Evolutionary conservation across 495 filamentous ascomycete genomes (phyloP).

Genomic region (Aspergillus mulundensis): DNA sequence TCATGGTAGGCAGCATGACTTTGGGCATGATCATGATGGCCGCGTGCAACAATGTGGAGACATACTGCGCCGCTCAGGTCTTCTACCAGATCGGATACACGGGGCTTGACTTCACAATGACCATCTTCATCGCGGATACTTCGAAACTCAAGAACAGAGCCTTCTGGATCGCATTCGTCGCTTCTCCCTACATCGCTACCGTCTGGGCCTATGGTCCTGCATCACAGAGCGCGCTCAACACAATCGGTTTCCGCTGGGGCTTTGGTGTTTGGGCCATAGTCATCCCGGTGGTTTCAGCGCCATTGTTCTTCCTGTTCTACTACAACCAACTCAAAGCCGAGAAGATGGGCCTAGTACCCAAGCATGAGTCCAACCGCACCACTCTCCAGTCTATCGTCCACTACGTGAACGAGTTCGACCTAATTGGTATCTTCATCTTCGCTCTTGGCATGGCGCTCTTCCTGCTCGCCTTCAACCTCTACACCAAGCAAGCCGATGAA

Average conservation of each 20-base stretch:
- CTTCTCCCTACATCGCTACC: slow-evolving; percentile 57
- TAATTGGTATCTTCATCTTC: slow-evolving; percentile 53
- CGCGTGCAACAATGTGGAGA: slow-evolving; percentile 38
- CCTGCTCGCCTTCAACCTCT: slow-evolving; percentile 40
- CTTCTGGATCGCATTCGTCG: slow-evolving; percentile 50
- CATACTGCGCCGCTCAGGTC: slow-evolving; percentile 47
- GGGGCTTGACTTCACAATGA: slow-evolving; percentile 48
- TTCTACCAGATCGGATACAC: slow-evolving; percentile 48
- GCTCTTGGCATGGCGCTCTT: slow-evolving; percentile 54
- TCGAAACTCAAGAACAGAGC: slow-evolving; percentile 55
- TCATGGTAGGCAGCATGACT: slow-evolving; percentile 33
- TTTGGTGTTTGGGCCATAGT: slow-evolving; percentile 59
- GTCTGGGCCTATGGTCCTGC: slow-evolving; percentile 16
- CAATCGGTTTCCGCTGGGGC: slow-evolving; percentile 51
- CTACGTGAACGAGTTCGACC: slow-evolving; percentile 27
- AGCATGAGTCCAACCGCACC: slow-evolving; percentile 24
- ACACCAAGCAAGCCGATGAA: slow-evolving; percentile 29
- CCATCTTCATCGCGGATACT: slow-evolving; percentile 58
- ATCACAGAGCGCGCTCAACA: slow-evolving; percentile 3
- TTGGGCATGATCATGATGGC: slow-evolving; percentile 50
- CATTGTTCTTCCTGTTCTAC: slow-evolving; percentile 29
- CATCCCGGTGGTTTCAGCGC: slow-evolving; percentile 47
- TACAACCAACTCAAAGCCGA: slow-evolving; percentile 53
- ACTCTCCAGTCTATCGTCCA: slow-evolving; percentile 15
- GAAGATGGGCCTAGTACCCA: slow-evolving; percentile 28